A percentile compares a stretch with the other conserved stretches of the same genome.
Conservation (phyloP, 176 grass and related monocot genomes). For the Lolium rigidum region DNA sequence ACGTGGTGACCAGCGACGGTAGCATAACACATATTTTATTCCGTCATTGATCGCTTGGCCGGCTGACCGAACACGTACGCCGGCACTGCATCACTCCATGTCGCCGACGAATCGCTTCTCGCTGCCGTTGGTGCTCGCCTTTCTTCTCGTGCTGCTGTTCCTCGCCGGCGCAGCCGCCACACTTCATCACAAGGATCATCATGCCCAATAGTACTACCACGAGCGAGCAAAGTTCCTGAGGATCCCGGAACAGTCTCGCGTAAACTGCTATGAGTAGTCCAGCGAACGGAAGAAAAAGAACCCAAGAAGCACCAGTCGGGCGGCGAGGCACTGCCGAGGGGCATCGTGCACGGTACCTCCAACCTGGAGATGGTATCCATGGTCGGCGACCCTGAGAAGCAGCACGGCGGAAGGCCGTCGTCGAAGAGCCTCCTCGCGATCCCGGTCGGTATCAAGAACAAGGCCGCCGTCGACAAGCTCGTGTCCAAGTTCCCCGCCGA, state of each 20-base stretch:
- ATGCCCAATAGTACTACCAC: not conserved
- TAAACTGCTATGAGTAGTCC: not conserved
- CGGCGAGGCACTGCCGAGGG: too few species aligned
- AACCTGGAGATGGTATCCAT: too few species aligned
- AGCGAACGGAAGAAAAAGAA: not conserved
- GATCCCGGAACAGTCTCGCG: too few species aligned
- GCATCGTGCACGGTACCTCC: too few species aligned
- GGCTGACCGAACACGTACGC: not conserved
- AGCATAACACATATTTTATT: not conserved
- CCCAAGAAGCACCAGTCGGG: not conserved
- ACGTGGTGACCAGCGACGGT: not conserved
- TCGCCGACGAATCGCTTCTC: not conserved
- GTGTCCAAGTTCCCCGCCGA: too few species aligned
- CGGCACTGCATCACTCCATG: not conserved
- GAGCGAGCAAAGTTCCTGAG: too few species aligned
- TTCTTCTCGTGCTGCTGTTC: not conserved
- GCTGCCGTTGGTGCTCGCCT: not conserved
- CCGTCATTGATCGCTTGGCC: not conserved
- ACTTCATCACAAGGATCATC: not conserved
- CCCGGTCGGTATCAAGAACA: too few species aligned
- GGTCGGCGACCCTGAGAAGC: too few species aligned
- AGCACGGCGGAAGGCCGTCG: too few species aligned
- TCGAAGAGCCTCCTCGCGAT: too few species aligned
- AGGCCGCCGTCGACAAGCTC: too few species aligned
- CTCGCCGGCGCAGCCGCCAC: not conserved